Percentiles rank a stretch among this genome's conserved stretches.
Evolutionary conservation across 2,329 filamentous ascomycete species (phyloP).

Genomic region (Passalora sequoiae): DNA sequence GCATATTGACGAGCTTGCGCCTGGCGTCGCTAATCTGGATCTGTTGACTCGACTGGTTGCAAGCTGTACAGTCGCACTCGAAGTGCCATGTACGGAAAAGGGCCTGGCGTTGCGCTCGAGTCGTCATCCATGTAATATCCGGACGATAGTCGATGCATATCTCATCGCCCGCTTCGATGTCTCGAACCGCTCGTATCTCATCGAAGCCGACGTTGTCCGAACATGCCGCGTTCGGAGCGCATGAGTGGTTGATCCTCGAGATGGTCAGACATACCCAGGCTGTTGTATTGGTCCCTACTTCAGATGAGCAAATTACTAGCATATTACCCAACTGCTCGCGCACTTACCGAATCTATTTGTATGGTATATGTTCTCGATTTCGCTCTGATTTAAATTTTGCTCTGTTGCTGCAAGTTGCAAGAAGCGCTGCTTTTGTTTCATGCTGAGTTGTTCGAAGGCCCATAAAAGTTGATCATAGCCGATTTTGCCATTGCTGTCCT

Average conservation of each 20-base stretch:
- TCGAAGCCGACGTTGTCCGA: not conserved
- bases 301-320: no score
- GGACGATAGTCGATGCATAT: not conserved
- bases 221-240: not conserved
- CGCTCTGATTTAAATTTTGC: not conserved
- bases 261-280: not conserved
- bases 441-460: not conserved
- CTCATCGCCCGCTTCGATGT: not conserved
- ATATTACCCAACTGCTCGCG: no score
- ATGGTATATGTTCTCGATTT: not conserved
- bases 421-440: not conserved
- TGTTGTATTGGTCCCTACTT: no score
- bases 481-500: not conserved
- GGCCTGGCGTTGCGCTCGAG: conserved; percentile 1
- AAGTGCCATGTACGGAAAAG: conserved; percentile 1
- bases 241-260: conserved; percentile 8
- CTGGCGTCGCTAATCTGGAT: not conserved
- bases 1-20: not conserved
- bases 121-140: not conserved
- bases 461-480: no score
- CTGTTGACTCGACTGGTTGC: not conserved
- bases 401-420: not conserved
- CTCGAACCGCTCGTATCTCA: not conserved
- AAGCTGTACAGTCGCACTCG: not conserved
- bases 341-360: conserved; percentile 1